Conservation (phyloP, 768 basidiomycete genomes). For the Pisolithus albus region DNA sequence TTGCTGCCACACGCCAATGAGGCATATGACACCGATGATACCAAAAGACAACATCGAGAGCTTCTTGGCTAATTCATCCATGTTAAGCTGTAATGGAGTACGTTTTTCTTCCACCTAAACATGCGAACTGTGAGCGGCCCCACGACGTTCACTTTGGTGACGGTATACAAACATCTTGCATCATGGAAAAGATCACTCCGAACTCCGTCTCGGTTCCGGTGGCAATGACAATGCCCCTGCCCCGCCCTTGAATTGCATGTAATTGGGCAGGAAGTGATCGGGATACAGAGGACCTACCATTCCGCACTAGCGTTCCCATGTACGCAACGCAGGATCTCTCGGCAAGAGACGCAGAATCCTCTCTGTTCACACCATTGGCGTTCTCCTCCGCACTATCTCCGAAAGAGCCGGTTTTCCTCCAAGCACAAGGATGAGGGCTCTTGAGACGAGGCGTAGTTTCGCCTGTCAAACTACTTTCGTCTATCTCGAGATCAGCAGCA, state of each 20-base stretch:
- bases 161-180: slow-evolving; percentile 72
- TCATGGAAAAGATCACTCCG: slow-evolving; percentile 95
- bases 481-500: slow-evolving; percentile 86
- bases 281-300: slow-evolving; percentile 42
- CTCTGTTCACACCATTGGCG: slow-evolving; percentile 28
- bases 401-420: slow-evolving; percentile 25
- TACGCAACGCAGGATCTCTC: slow-evolving; percentile 86
- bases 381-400: not conserved
- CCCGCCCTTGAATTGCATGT: slow-evolving; percentile 47
- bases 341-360: slow-evolving; percentile 52
- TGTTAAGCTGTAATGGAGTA: slow-evolving; percentile 86
- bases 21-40: slow-evolving; percentile 86
- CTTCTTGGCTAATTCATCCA: slow-evolving; percentile 95
- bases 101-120: slow-evolving; percentile 72
- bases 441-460: slow-evolving; percentile 86
- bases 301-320: slow-evolving; percentile 93
- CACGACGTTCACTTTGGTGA: not conserved
- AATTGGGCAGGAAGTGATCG: slow-evolving; percentile 1
- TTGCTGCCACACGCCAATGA: slow-evolving; percentile 81
- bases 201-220: slow-evolving; percentile 87
- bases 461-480: slow-evolving; percentile 92
- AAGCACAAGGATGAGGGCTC: slow-evolving; percentile 46
- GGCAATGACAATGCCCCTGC: slow-evolving; percentile 80
- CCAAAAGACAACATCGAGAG: slow-evolving; percentile 86
- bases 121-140: not conserved